These are phyloP conservation scores for Fraxinus xanthoxyloides DNA, from an alignment of 305 asterid genomes.

Conservation along the genomic window DNA sequence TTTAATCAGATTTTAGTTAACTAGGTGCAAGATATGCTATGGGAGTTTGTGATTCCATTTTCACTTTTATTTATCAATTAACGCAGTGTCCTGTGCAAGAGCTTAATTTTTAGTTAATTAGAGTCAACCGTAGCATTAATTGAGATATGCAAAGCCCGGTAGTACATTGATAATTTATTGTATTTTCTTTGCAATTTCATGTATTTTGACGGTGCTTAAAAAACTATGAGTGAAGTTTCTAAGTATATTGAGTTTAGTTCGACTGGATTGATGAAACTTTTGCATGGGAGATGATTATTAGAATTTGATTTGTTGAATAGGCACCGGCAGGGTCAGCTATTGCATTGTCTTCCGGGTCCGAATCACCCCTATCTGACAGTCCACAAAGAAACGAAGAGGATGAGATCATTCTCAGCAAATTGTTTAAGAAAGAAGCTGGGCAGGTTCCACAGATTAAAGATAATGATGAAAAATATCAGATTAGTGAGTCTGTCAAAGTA, in stretches of 20 bases:
- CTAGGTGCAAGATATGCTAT: neutral
- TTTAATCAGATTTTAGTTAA: constrained; percentile 13
- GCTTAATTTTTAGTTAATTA: neutral
- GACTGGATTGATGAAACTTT: neutral
- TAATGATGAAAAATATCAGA: constrained; percentile 21
- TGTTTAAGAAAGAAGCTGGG: constrained; percentile 47
- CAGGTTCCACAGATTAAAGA: constrained; percentile 21
- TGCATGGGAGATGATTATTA: constrained; percentile 19
- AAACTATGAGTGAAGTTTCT: neutral
- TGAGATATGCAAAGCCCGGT: neutral
- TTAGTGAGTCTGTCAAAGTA: constrained; percentile 29
- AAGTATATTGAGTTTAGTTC: neutral
- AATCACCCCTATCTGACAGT: constrained; percentile 41
- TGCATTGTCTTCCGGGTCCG: constrained; percentile 60
- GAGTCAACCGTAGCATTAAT: neutral
- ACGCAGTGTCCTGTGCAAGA: neutral
- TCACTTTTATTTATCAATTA: neutral
- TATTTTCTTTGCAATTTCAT: neutral
- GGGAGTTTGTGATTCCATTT: neutral
- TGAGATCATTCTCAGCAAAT: constrained; percentile 44
- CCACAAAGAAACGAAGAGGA: constrained; percentile 57
- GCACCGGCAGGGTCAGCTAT: constrained; percentile 44
- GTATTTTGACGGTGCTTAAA: neutral
- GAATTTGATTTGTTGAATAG: constrained; percentile 30
- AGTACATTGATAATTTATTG: neutral